These are phyloP conservation scores for Paramecium sexaurelia DNA, from an alignment of 73 alveolate species.

Conservation along the genomic window DNA sequence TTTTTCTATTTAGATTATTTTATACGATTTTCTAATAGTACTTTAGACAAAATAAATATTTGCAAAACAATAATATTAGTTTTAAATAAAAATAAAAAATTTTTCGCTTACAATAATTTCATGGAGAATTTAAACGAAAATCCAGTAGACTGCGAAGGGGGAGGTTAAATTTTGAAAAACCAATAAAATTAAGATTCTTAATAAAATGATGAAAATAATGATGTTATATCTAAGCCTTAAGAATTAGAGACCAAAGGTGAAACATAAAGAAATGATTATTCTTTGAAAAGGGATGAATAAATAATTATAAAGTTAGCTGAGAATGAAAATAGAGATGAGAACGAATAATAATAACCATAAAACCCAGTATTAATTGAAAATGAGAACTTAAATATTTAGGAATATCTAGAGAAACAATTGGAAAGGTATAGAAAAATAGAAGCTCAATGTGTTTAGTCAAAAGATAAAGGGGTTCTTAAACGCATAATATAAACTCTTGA, in stretches of 20 bases:
- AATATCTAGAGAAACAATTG: background rate
- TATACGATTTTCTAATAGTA: background rate
- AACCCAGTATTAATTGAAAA: background rate
- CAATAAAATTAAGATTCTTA: background rate
- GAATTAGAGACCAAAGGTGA: background rate
- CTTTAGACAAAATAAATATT: background rate
- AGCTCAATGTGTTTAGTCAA: background rate
- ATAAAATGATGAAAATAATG: background rate
- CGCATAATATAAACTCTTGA: background rate
- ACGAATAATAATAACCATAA: background rate
- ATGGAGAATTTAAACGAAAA: background rate
- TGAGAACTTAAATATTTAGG: background rate
- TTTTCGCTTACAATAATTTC: background rate
- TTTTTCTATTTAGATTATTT: background rate
- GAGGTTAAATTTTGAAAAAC: background rate
- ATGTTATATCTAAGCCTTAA: background rate
- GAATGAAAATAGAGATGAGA: background rate
- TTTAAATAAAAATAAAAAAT: background rate
- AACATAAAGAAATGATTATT: background rate
- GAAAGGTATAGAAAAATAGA: slow-evolving; percentile 34
- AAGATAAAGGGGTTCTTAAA: background rate
- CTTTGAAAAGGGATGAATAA: background rate
- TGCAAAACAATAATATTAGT: background rate
- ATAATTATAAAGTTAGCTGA: background rate
- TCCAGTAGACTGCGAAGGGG: background rate